Base-by-base conservation (phyloP, 2,329 filamentous ascomycete species). In the Exserohilum rostratum region DNA sequence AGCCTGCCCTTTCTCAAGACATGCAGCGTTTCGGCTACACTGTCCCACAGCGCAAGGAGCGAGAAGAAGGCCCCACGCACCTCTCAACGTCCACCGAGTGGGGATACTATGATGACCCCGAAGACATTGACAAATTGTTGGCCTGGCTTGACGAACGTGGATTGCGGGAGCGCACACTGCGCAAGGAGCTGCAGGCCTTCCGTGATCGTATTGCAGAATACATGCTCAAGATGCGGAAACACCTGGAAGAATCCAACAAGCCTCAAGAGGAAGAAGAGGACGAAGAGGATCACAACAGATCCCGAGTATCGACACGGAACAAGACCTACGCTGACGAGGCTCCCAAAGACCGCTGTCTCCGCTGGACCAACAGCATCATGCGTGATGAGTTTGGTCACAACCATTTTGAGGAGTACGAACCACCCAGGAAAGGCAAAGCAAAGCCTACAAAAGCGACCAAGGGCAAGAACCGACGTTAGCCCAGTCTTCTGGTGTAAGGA, bases 61-160 rank as follows among this genome's bases (percentile, higher is more conserved):
- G 83, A 53, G 95, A 99, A 73, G 95, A 99, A 78, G 93, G 92
- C 5, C 75, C 83, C 0, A 96, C 91, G 0, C 89, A 88, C 65
- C 85, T 98, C 2, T 86, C 84, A 55, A 88, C 83, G 46, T 91
- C 93, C 2, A 78, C 80, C 11, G 89, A 98, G 74, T 99, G 95
- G 93, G 95, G 90, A 10, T 99, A 91, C 77, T 92, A 91, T 66
- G 90, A 93, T 33, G 89, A 95, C 10, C 86, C 90, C 0, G 86
- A 89, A 44, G 84, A 90, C 33, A 77, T 99, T 5, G 90, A 95
- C 57, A 84, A 84, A 47, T 83, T 99, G 15, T 86, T 98, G 58
- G 84, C 84, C 47, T 99, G 95, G 93, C 83, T 99, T 4, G 93
- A 99, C 69, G 84, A 88, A 11, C 89, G 91, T 13, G 95, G 95